Base-by-base conservation (phyloP, 495 filamentous ascomycete genomes). In the Tuber brumale region DNA sequence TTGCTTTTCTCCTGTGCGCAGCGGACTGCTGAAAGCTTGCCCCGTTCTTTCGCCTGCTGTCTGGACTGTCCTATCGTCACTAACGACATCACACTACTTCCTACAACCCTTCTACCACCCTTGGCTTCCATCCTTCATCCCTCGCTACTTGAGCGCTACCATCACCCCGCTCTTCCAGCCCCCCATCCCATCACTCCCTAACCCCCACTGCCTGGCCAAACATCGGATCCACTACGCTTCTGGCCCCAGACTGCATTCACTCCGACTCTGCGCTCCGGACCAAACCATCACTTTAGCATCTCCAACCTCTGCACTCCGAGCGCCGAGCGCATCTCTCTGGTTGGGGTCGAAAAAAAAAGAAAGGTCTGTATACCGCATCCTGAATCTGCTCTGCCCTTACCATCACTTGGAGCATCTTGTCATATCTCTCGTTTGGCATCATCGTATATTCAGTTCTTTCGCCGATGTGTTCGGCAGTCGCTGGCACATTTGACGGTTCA, bases 11-110 rank as follows among this genome's bases (percentile, higher is more conserved):
- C 48, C 46, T n/a, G 74, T 69, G 80, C 79, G 76, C 37, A 75
- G 21, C 71, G 42, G 71, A 37, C 72, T 3, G 72, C 44, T 44
- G 35, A 76, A 75, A 79, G 84, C 83, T 81, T 83, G 83, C 84
- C 43, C 75, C 72, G 76, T 70, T 70, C 83, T 85, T 82, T 82
- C 75, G 83, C 81, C 80, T 78, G 80, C 77, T 83, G 81, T 21
- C 73, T 42, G 70, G 46, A 37, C 43, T 66, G 2, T 37, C 31
- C 73, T 39, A 70, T 70, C 71, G 21, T 76, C 81, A 78, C 83
- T 74, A 39, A 72, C 75, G 75, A 75, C 79, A 45, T 79, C 77
- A 23, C 46, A 43, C 42, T 51, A 41, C 72, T 41, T 41, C 77
- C 31, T 35, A 66, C 23, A 27, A 27, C 51, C n/a, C 70, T 72